Evolutionary conservation across 2,329 filamentous ascomycete genomes (phyloP).

Genomic region (Trichoderma breve): DNA sequence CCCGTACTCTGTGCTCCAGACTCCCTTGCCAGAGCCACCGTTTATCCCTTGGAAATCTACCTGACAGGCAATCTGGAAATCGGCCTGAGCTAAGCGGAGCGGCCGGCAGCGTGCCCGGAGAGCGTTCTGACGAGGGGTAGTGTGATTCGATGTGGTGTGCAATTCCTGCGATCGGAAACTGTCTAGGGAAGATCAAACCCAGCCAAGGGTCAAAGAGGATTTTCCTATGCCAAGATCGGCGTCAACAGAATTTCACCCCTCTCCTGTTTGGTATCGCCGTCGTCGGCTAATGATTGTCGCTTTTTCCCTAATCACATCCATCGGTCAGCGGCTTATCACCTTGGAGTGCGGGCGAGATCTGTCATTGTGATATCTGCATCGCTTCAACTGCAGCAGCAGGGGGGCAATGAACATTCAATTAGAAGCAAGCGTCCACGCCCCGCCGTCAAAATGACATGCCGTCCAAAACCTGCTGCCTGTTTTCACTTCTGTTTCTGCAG

Average conservation of each 20-base stretch:
- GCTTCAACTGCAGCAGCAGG: background rate
- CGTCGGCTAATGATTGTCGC: background rate
- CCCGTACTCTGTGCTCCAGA: background rate
- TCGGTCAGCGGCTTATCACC: slow-evolving; percentile 3
- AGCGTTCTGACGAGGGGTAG: background rate
- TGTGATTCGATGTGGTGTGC: slow-evolving; percentile 6
- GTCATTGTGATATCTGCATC: background rate
- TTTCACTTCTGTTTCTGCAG: background rate
- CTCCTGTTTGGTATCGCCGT: slow-evolving; percentile 8
- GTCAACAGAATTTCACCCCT: background rate
- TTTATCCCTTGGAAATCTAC: background rate
- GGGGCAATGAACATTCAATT: background rate
- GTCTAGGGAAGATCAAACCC: slow-evolving; percentile 13
- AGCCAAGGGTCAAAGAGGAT: background rate
- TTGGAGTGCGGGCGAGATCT: background rate
- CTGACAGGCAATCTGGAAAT: background rate
- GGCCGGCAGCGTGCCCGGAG: background rate
- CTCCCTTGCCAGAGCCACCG: background rate
- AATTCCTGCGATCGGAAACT: slow-evolving; percentile 13
- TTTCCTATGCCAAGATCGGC: background rate
- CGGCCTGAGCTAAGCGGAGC: background rate
- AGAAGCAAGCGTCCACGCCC: background rate
- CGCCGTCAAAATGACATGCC: background rate
- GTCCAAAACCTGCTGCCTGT: background rate
- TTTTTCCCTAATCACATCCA: background rate